phyloP scores from a whole-genome alignment of 2,329 filamentous ascomycete genomes.

The Epichloe brachyelytri region DNA sequence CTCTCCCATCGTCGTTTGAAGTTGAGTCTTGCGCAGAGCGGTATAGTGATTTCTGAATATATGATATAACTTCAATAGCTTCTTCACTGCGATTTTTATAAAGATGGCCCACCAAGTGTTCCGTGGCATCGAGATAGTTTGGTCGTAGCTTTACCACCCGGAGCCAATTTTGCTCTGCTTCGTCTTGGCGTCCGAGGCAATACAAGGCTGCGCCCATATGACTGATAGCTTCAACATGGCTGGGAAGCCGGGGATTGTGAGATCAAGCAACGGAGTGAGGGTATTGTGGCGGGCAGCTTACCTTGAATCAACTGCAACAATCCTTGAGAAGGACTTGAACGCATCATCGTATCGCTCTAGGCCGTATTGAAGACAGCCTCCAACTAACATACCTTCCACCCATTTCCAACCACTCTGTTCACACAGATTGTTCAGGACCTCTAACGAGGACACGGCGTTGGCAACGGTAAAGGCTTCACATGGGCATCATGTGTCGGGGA shows the following conservation, averaged over 20 bases:
- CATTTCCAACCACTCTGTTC: slow-evolving; percentile 74
- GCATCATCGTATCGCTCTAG: slow-evolving; percentile 73
- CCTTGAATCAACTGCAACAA: slow-evolving; percentile 42
- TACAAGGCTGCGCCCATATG: slow-evolving; percentile 85
- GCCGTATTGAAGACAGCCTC: slow-evolving; percentile 84
- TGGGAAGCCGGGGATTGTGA: slow-evolving; percentile 22
- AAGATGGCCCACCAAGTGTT: slow-evolving; percentile 80
- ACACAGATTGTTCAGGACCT: slow-evolving; percentile 61
- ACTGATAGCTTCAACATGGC: slow-evolving; percentile 84
- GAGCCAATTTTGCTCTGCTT: slow-evolving; percentile 79
- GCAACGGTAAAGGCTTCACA: slow-evolving; percentile 25
- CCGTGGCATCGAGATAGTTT: slow-evolving; percentile 85
- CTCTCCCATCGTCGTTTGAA: background rate
- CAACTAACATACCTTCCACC: slow-evolving; percentile 85
- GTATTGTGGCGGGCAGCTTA: slow-evolving; percentile 25
- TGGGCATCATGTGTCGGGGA: background rate
- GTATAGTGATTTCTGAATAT: slow-evolving; percentile 63
- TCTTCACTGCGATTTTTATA: slow-evolving; percentile 75
- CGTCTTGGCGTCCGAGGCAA: slow-evolving; percentile 66
- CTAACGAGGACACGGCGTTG: slow-evolving; percentile 52
- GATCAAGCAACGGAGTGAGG: slow-evolving; percentile 11
- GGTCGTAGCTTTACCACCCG: slow-evolving; percentile 73
- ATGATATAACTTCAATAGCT: slow-evolving; percentile 76
- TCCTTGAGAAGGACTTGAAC: slow-evolving; percentile 59
- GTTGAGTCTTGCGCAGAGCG: background rate